Evolutionary conservation across 1,284 basidiomycete genomes (phyloP), one percentile per base, ranked within the genome.

Genomic region (Puccinia polysora): DNA sequence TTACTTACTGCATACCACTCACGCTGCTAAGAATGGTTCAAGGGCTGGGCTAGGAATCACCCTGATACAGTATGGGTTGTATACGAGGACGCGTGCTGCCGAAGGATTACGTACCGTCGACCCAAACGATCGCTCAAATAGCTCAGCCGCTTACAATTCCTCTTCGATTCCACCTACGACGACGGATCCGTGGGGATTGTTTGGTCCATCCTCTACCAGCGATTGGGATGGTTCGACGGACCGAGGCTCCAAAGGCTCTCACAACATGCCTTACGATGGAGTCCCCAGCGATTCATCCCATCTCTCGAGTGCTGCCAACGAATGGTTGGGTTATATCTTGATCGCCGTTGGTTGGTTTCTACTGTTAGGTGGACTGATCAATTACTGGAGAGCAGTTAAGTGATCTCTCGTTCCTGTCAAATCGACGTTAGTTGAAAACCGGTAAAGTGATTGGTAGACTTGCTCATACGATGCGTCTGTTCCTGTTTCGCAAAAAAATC

Each of bases 1-100:
- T 32, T 79, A 79, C 59, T 74, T 79, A 8, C 63, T 80, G 7
- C 77, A 82, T 75, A 81, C 82, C n/a, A 90, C 91, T 0, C 95
- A 98, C 78, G 92, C 95, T 0, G 91, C 90, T 67, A 94, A 94
- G 80, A 91, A 86, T 78, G 95, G 96, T 60, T 93, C 91, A 20
- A 88, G 93, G 47, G 92, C 91, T 0, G 96, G 95, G 20, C 85
- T 99, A 25, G 95, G 96, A 12, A 84, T 97, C 75, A 97, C 96
- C 0, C 83, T 99, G 72, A 93, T 98, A 75, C 91, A 93, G 56
- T 91, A 88, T 75, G 93, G 92, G 30, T 89, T 95, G 78, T 88
- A 88, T n/a, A 83, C 96, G 68, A 86, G 90, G 40, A 80, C 78
- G 1, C 75, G 81, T 28, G 81, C 81, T 0, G 76, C 79, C 63